Conservation (phyloP, 345 rosid genomes). For the Acer saccharum region DNA sequence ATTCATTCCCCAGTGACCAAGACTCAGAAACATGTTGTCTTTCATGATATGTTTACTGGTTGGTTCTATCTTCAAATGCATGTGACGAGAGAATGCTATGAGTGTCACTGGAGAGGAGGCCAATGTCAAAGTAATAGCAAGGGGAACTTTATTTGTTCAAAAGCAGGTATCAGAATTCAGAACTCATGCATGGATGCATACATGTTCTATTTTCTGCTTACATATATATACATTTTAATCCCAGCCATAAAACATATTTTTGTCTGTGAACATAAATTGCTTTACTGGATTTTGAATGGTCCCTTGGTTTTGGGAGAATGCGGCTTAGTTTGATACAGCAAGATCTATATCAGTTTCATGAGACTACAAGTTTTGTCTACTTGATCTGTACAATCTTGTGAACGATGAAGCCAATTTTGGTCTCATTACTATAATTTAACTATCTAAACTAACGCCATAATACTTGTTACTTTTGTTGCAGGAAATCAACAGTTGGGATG, state of each 20-base stretch:
- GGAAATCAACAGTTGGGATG: neutral
- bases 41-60: neutral
- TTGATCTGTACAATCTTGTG: no score
- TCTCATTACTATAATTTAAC: no score
- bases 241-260: no score
- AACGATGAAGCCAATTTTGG: no score
- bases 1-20: slow-evolving; percentile 24
- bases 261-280: no score
- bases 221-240: no score
- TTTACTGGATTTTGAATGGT: no score
- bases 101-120: neutral
- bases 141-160: neutral
- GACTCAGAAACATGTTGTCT: neutral
- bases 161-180: neutral
- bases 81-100: neutral
- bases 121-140: neutral
- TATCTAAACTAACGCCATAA: no score
- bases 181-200: neutral
- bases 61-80: neutral
- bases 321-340: no score
- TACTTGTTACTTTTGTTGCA: neutral
- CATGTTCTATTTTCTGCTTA: neutral
- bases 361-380: no score
- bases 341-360: no score
- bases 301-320: no score